Conservation (phyloP, 1,139 yeast species). For the Pichiaceae sp. region DNA sequence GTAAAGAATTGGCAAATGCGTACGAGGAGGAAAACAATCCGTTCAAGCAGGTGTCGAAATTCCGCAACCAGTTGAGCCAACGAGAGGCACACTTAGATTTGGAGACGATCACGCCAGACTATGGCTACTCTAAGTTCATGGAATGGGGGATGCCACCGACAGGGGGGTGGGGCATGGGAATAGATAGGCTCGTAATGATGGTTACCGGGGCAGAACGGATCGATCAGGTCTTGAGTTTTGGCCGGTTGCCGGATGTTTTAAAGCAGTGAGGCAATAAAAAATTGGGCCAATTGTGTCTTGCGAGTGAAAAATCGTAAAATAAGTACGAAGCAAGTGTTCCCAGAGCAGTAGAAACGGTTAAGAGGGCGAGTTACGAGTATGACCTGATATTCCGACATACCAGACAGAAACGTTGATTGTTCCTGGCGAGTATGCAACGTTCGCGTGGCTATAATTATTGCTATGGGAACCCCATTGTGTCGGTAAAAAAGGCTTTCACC, state of each 20-base stretch:
- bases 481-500: too few relatives aligned
- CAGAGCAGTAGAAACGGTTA: background rate
- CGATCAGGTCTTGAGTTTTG: slow-evolving; percentile 77
- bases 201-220: slow-evolving; percentile 58
- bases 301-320: too few relatives aligned
- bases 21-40: slow-evolving; percentile 97
- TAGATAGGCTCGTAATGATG: slow-evolving; percentile 82
- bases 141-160: slow-evolving; percentile 96
- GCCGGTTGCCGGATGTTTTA: slow-evolving; percentile 65
- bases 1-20: slow-evolving; percentile 83
- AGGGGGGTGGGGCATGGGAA: slow-evolving; percentile 97
- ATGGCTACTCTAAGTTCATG: slow-evolving; percentile 63
- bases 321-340: too few relatives aligned
- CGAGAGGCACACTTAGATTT: slow-evolving; percentile 41
- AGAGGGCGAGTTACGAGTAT: too few relatives aligned
- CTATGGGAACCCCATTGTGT: too few relatives aligned
- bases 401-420: too few relatives aligned
- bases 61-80: slow-evolving; percentile 44
- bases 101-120: slow-evolving; percentile 67
- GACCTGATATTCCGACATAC: too few relatives aligned
- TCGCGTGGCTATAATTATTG: too few relatives aligned
- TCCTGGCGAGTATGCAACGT: too few relatives aligned
- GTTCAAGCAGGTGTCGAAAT: slow-evolving; percentile 51
- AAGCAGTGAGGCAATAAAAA: slow-evolving; percentile 34
- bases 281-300: too few relatives aligned